A percentile compares a stretch with the other conserved stretches of the same genome.
Evolutionary conservation across 1,284 basidiomycete genomes (phyloP).

Genomic region (Sporisorium sorghi): DNA sequence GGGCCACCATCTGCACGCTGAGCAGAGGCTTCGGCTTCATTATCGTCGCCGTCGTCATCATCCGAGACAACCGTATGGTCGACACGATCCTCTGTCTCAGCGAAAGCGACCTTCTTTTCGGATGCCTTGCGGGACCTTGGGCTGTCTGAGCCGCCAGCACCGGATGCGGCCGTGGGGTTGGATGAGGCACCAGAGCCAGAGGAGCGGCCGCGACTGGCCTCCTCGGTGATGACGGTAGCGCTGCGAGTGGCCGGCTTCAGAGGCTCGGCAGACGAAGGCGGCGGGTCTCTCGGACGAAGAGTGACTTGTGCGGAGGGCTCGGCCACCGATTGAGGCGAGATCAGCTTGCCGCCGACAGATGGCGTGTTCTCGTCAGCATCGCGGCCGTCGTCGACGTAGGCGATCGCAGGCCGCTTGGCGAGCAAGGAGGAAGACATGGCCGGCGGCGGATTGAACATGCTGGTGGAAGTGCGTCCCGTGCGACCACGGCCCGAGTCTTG

Average conservation of each 20-base stretch:
- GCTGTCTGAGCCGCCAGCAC: slow-evolving; percentile 9
- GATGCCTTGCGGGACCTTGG: slow-evolving; percentile 25
- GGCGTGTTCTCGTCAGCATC: slow-evolving; percentile 47
- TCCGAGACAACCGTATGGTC: slow-evolving; percentile 29
- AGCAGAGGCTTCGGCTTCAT: slow-evolving; percentile 10
- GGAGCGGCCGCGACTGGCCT: slow-evolving; percentile 7
- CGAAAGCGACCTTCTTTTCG: slow-evolving; percentile 65
- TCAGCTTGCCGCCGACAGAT: slow-evolving; percentile 45
- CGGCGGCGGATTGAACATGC: slow-evolving; percentile 34
- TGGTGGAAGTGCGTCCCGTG: slow-evolving; percentile 2
- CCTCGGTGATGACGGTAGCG: slow-evolving; percentile 11
- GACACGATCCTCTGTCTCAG: slow-evolving; percentile 54
- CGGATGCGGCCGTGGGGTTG: not conserved
- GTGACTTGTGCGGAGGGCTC: slow-evolving; percentile 55
- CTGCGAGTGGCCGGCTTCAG: slow-evolving; percentile 51
- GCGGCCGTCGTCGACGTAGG: slow-evolving; percentile 44
- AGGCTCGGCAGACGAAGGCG: slow-evolving; percentile 46
- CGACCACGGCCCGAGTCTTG: slow-evolving; percentile 35
- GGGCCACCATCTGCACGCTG: slow-evolving; percentile 4
- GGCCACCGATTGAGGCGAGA: slow-evolving; percentile 40
- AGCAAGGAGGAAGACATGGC: slow-evolving; percentile 42
- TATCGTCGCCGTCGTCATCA: slow-evolving; percentile 44
- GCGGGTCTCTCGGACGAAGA: slow-evolving; percentile 49
- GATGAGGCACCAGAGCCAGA: slow-evolving; percentile 9
- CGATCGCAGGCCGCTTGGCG: slow-evolving; percentile 40